Base-by-base conservation (phyloP, 1,284 basidiomycete species). In the Malassezia globosa region DNA sequence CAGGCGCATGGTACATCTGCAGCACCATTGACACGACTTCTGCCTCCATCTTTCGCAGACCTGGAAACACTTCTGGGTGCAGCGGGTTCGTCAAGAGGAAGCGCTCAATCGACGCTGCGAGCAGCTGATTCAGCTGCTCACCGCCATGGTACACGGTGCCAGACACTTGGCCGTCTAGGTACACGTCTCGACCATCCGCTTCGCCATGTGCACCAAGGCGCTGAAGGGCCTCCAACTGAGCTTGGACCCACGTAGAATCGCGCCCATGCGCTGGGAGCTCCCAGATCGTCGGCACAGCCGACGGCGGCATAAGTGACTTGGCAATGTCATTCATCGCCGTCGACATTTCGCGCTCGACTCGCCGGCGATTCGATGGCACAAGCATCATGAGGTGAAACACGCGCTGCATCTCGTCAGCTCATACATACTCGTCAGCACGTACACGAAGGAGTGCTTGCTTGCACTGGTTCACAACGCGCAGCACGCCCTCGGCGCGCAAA, bases 1-100 rank as follows among this genome's bases (percentile, higher is more conserved):
- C 11, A 1, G 85, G 83, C 56, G 84, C 82, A 68, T 87, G 83
- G 76, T 85, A 94, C 59, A 77, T 77, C 75, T 56, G 40, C 10
- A 96, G 77, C 57, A 84, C 85, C 85, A 95, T 95, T n/a, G 84
- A 77, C 36, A 97, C 87, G 37, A 96, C 80, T 70, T 96, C 90
- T 7, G 89, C 84, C 69, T 97, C 92, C 92, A 97, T 97, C 75
- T 94, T 90, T 42, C 92, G 79, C 5, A 96, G 76, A 0, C 85
- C 84, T 0, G 92, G 90, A 75, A 97, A 96, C 27, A 94, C 83
- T 56, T 94, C 89, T 0, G 92, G 89, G 65, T 96, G 92, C 2
- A 96, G 77, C 11, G 92, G 90, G 64, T 96, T 96, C 23, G 85
- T 62, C n/a, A 74, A 57, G 7, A 72, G 35, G 50, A 68, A 69